Evolutionary conservation across 768 basidiomycete genomes (phyloP), one percentile per base, ranked within the genome.

Genomic region (Clitopilus hobsonii): DNA sequence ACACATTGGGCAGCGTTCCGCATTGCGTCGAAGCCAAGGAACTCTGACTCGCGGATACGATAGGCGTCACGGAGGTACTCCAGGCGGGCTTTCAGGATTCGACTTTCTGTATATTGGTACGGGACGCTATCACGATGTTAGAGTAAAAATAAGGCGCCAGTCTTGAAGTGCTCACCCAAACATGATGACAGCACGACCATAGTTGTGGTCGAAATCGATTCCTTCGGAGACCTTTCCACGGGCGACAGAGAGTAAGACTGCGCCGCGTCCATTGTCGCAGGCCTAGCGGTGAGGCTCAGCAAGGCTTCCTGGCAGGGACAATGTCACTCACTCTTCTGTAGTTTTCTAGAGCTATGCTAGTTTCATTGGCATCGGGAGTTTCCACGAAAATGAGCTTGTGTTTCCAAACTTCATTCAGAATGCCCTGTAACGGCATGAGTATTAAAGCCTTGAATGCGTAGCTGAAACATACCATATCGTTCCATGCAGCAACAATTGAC

Each of bases 201-300:
- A 99, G 68, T 99, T 98, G 71, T 99, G 97, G 68, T 99, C 97
- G 65, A 99, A 99, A 84, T 99, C 97, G 64, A 99, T 99, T n/a
- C 97, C 97, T 71, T 99, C 97, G 0, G 97, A 98, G 0, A 99
- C 97, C 69, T 99, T 99, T 2, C 97, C 97, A 76, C 97, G 86
- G 25, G 97, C 97, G 28, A 99, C 97, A 22, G 97, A 98, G 36
- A 99, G 77, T 26, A 99, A 77, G 25, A 98, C 94, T 18, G 97
- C 97, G 1, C 97, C 97, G 50, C 97, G 85, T 38, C 97, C 97
- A 66, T 99, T 99, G 70, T 98, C 94, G 68, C 97, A 99, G 25
- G 97, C 97, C 95, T 96, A 52, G 28, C 60, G 8, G 54, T 11
- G 25, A 25, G 51, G 53, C n/a, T 60, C 18, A 52, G 8, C 14